These are phyloP conservation scores for Pyrenochaeta sp. DNA, from an alignment of 2,329 filamentous ascomycete species.

Conservation along the genomic window DNA sequence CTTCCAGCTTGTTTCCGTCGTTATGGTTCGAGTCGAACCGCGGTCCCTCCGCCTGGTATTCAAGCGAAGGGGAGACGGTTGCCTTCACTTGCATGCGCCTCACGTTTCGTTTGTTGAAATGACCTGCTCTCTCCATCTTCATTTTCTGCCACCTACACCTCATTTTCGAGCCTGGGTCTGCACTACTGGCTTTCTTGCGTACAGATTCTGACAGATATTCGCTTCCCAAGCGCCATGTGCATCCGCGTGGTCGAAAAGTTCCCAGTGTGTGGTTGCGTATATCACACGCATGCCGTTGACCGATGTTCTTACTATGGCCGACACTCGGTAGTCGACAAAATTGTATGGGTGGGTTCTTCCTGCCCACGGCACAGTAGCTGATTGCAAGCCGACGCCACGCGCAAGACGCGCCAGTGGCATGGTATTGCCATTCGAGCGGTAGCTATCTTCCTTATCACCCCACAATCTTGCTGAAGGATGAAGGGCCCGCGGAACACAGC, in stretches of 20 bases:
- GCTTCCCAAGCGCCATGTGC: conserved; percentile 39
- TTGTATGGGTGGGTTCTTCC: conserved; percentile 40
- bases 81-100: neutral
- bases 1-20: neutral
- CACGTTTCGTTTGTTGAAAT: no score
- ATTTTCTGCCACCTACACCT: no score
- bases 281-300: conserved; percentile 47
- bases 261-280: conserved; percentile 47
- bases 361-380: conserved; percentile 28
- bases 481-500: no score
- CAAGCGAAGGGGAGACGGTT: neutral
- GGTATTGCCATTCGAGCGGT: no score
- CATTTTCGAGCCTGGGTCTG: no score
- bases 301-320: conserved; percentile 42
- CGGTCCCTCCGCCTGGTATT: neutral
- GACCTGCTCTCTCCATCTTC: no score
- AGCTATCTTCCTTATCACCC: no score
- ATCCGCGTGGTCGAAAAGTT: conserved; percentile 46
- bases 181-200: no score
- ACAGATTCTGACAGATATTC: no score
- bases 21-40: neutral
- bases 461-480: no score
- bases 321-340: conserved; percentile 37
- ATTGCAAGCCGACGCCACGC: no score
- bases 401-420: no score